A percentile compares a stretch with the other conserved stretches of the same genome.
These are phyloP conservation scores for Purpureocillium lavendulum DNA, from an alignment of 2,329 filamentous ascomycete species.

Conservation along the genomic window DNA sequence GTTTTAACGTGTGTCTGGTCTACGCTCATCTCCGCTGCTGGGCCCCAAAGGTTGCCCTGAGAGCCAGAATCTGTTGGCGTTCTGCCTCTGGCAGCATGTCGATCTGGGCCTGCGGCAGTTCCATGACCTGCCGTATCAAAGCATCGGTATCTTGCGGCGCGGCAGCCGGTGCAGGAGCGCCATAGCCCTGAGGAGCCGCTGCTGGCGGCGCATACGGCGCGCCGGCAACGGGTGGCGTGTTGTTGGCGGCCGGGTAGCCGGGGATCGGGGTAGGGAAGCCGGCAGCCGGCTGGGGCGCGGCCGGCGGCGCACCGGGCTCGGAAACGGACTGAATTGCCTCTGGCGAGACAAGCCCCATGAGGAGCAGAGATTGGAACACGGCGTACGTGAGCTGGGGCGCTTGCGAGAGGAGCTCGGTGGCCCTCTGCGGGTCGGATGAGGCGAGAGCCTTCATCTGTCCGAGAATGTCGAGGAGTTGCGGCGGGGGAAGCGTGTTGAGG, in stretches of 20 bases:
- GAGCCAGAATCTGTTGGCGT: slow-evolving; percentile 67
- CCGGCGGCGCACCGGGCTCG: slow-evolving; percentile 44
- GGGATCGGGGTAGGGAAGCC: slow-evolving; percentile 25
- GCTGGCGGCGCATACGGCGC: slow-evolving; percentile 38
- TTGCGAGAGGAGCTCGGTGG: slow-evolving; percentile 77
- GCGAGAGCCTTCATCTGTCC: slow-evolving; percentile 89
- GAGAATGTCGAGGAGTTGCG: slow-evolving; percentile 87
- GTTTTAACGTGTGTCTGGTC: neutral
- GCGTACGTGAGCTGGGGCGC: slow-evolving; percentile 91
- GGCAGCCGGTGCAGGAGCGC: slow-evolving; percentile 21
- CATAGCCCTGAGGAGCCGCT: slow-evolving; percentile 24
- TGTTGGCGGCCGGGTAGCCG: slow-evolving; percentile 30
- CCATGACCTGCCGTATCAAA: slow-evolving; percentile 73
- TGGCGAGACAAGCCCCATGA: slow-evolving; percentile 87
- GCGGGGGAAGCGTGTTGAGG: slow-evolving; percentile 74
- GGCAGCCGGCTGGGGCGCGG: slow-evolving; percentile 17
- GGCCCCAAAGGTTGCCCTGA: slow-evolving; percentile 56
- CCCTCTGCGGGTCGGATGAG: slow-evolving; percentile 71
- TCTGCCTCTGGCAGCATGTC: slow-evolving; percentile 69
- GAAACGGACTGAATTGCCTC: slow-evolving; percentile 75
- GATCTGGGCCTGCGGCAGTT: slow-evolving; percentile 71
- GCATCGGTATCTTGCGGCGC: slow-evolving; percentile 53
- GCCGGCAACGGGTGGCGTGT: slow-evolving; percentile 38
- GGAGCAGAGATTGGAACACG: slow-evolving; percentile 85
- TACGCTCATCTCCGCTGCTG: slow-evolving; percentile 24